A percentile compares a stretch with the other conserved stretches of the same genome.
phyloP scores from a whole-genome alignment of 2,329 filamentous ascomycete species.

The Penicillium sp. region DNA sequence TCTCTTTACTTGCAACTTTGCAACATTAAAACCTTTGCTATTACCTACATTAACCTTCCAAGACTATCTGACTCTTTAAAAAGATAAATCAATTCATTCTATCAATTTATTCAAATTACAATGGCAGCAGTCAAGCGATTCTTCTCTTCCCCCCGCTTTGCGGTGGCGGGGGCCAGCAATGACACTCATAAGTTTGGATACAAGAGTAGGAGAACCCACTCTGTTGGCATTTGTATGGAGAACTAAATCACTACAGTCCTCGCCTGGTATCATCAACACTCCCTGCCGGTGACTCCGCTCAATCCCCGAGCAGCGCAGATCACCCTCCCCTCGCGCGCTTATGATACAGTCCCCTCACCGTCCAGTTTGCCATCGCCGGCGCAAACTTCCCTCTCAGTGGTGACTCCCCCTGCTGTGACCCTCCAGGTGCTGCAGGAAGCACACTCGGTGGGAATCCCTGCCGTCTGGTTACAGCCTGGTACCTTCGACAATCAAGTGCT shows the following conservation, averaged over 20 bases:
- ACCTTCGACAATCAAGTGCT: slow-evolving; percentile 71
- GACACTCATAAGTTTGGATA: slow-evolving; percentile 80
- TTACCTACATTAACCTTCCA: neutral
- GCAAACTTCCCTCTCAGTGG: slow-evolving; percentile 70
- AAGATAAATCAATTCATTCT: neutral
- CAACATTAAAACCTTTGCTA: neutral
- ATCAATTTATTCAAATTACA: neutral
- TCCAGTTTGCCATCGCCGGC: slow-evolving; percentile 56
- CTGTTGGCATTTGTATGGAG: neutral
- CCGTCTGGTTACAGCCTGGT: slow-evolving; percentile 85
- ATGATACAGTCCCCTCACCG: slow-evolving; percentile 59
- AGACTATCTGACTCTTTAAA: neutral
- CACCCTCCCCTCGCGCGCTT: slow-evolving; percentile 49
- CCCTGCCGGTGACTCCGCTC: slow-evolving; percentile 69
- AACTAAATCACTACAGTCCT: slow-evolving; percentile 54
- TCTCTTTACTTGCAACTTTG: neutral
- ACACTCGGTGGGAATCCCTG: slow-evolving; percentile 59
- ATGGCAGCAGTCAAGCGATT: slow-evolving; percentile 59
- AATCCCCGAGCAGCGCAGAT: slow-evolving; percentile 65
- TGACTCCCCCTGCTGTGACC: slow-evolving; percentile 76
- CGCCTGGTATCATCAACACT: slow-evolving; percentile 73
- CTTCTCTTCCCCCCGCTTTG: slow-evolving; percentile 70
- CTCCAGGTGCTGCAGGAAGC: slow-evolving; percentile 67
- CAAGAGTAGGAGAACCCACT: slow-evolving; percentile 52
- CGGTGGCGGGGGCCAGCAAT: slow-evolving; percentile 81